Percentiles rank a stretch among this genome's conserved stretches.
phyloP scores from a whole-genome alignment of 257 asterid genomes.

The Nemophila menziesii region DNA sequence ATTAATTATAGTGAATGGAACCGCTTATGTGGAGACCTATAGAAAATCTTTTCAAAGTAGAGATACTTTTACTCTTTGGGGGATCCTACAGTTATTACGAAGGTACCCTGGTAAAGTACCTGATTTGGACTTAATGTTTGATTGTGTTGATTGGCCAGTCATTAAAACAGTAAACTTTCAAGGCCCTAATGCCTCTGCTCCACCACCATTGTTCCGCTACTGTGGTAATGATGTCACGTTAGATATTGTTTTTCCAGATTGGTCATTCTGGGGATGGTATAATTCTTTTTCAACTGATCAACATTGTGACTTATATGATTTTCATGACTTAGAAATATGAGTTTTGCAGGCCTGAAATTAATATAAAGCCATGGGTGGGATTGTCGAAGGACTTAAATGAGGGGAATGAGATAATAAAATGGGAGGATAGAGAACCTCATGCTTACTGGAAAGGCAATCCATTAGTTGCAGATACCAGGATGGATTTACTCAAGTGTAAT shows the following conservation, averaged over 20 bases:
- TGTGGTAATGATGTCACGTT: constrained; percentile 23
- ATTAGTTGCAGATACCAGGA: constrained; percentile 34
- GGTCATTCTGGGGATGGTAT: constrained; percentile 51
- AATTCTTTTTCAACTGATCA: not conserved
- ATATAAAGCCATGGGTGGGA: constrained; percentile 70
- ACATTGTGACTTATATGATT: not conserved
- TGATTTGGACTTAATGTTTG: constrained; percentile 38
- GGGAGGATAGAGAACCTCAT: constrained; percentile 70
- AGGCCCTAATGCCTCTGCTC: constrained; percentile 10
- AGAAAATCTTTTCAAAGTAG: constrained; percentile 25
- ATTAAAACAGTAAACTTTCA: constrained; percentile 4
- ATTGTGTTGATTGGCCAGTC: constrained; percentile 32
- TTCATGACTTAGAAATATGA: no score
- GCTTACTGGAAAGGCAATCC: constrained; percentile 94
- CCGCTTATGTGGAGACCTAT: constrained; percentile 20
- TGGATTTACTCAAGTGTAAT: constrained; percentile 68
- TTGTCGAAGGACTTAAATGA: constrained; percentile 36
- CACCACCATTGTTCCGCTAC: constrained; percentile 34
- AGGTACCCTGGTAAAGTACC: constrained; percentile 30
- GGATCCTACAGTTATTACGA: constrained; percentile 29
- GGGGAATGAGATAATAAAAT: constrained; percentile 42
- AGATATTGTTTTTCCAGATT: constrained; percentile 42
- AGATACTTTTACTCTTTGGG: constrained; percentile 28
- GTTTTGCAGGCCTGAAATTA: constrained; percentile 58
- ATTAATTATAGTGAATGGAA: constrained; percentile 24